Base-by-base conservation (phyloP, 2,329 filamentous ascomycete species). In the Parascedosporium putredinis region DNA sequence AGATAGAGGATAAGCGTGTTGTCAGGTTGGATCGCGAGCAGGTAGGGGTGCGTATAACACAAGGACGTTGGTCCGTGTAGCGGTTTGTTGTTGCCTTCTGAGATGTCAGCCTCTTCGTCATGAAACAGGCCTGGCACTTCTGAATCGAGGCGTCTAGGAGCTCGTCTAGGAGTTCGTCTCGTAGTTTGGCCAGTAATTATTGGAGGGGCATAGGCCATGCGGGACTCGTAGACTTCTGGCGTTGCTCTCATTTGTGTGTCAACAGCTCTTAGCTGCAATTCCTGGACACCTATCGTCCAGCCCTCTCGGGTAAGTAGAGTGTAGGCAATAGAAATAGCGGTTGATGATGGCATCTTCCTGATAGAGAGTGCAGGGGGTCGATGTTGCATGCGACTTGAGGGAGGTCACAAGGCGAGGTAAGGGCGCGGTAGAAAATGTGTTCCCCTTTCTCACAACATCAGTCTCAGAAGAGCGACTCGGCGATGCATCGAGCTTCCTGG, bases 261-360 rank as follows among this genome's bases (percentile, higher is more conserved):
- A 8, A 12, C 14, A 3, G 10, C 14, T 24, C 16, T 22, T 40
- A 95, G 74, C 51, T 84, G 81, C 40, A 96, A 70, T 63, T 96
- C 91, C 63, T 97, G 91, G n/a, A 97, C 79, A 2, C 89, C 90
- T 14, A 95, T 77, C 6, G 86, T 89, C 87, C 90, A 96, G 24
- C 89, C 89, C 40, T 81, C 81, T 3, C 83, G 73, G 2, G 86
- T 85, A 14, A 84, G 82, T 55, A 94, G 81, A 0, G 87, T 86
- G 62, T 95, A 96, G 1, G 88, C 90, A 52, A 96, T 86, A 0
- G 87, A 89, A 2, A 88, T 85, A n/a, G 88, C 77, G 16, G 88
- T 78, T 9, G 77, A 78, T 3, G 71, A 68, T 1, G 77, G 62
- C 12, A 79, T 79, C 23, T 73, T 76, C n/a, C 89, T 80, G 33